A percentile compares a stretch with the other conserved stretches of the same genome.
Conservation (phyloP, 139 green algal genomes). For the Tetradesmus lagerheimii region DNA sequence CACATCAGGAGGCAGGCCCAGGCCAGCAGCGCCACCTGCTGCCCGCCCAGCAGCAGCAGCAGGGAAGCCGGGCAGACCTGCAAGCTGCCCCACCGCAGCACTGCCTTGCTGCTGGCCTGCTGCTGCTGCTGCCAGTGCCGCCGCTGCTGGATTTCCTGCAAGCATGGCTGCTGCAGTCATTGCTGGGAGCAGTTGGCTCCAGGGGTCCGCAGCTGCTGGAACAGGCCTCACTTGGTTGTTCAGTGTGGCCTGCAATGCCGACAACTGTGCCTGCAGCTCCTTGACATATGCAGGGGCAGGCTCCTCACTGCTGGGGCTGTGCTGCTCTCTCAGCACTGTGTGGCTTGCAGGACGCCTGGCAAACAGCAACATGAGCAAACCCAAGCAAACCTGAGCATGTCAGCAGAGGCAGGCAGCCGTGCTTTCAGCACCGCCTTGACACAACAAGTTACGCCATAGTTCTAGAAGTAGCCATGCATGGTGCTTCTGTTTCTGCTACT, state of each 20-base stretch:
- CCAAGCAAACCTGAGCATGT: not conserved
- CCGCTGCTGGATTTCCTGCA: slow-evolving; percentile 14
- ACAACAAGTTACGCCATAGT: too few species aligned
- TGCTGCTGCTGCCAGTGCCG: slow-evolving; percentile 36
- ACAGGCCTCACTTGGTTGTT: not conserved
- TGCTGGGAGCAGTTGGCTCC: slow-evolving; percentile 32
- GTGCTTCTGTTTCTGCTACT: too few species aligned
- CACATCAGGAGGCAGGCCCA: not conserved
- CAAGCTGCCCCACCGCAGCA: not conserved
- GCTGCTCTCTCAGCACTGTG: not conserved
- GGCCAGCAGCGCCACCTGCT: not conserved
- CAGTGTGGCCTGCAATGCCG: slow-evolving; percentile 7
- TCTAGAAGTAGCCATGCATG: not conserved
- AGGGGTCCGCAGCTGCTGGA: slow-evolving; percentile 23
- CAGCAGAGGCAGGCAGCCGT: not conserved
- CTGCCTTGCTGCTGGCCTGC: not conserved
- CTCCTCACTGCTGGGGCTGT: not conserved
- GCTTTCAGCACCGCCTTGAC: not conserved
- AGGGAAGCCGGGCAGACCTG: not conserved
- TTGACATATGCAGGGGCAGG: slow-evolving; percentile 11
- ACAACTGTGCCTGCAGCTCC: slow-evolving; percentile 20
- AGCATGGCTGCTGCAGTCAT: slow-evolving; percentile 30
- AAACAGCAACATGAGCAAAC: not conserved
- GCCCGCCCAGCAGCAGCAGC: not conserved
- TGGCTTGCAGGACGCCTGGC: not conserved